Percentiles rank a stretch among this genome's conserved stretches.
These are phyloP conservation scores for Simmondsia chinensis DNA, from an alignment of 148 eudicot genomes.

Conservation along the genomic window DNA sequence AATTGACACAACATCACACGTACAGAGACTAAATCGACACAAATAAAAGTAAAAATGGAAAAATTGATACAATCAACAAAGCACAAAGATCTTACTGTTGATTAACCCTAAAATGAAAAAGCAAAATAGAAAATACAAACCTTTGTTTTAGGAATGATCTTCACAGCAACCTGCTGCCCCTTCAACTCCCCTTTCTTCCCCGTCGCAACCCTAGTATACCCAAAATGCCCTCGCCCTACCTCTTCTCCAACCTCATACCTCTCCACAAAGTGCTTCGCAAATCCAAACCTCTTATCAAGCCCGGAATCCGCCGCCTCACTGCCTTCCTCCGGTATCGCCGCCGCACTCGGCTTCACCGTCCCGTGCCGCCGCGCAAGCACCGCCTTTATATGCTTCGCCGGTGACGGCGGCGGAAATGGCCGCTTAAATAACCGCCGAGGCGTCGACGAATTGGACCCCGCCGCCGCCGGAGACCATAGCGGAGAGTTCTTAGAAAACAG, in stretches of 20 bases:
- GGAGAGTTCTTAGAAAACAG: conserved; percentile 71
- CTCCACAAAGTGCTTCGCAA: conserved; percentile 48
- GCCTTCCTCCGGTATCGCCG: conserved; percentile 34
- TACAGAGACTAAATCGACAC: too few species aligned
- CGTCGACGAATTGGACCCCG: conserved; percentile 41
- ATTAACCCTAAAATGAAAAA: neutral
- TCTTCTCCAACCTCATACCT: conserved; percentile 90
- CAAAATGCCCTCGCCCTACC: conserved; percentile 98
- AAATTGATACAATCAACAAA: too few species aligned
- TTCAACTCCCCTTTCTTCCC: conserved; percentile 68
- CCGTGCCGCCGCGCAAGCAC: conserved; percentile 59
- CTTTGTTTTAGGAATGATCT: conserved; percentile 85
- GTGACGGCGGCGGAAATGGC: conserved; percentile 82
- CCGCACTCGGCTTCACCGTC: conserved; percentile 50
- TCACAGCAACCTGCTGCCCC: conserved; percentile 80
- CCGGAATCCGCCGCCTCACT: conserved; percentile 14
- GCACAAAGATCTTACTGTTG: too few species aligned
- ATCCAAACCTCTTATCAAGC: conserved; percentile 82
- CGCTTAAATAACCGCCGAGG: conserved; percentile 56
- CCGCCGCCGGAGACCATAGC: conserved; percentile 45
- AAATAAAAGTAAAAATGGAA: too few species aligned
- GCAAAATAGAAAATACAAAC: conserved; percentile 9
- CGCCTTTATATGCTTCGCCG: conserved; percentile 78
- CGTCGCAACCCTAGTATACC: conserved; percentile 72
- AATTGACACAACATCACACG: too few species aligned